phyloP scores from a whole-genome alignment of 768 basidiomycete genomes.

The Sistotremastrum suecicum region DNA sequence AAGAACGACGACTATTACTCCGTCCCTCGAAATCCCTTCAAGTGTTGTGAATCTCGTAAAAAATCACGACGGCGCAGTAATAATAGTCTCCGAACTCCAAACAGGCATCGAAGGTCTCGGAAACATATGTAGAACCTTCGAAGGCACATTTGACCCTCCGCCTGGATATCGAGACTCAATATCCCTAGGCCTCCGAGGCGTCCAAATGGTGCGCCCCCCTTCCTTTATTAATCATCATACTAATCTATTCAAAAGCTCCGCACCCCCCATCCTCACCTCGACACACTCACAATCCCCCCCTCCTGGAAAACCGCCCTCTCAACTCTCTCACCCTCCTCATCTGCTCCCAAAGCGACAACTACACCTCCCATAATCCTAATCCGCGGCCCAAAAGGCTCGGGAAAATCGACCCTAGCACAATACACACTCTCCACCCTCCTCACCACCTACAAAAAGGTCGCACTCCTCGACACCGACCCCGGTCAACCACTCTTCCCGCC shows the following conservation, averaged over 20 bases:
- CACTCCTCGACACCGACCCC: constrained; percentile 83
- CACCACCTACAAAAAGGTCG: constrained; percentile 54
- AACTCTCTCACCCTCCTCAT: not conserved
- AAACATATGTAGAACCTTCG: constrained; percentile 44
- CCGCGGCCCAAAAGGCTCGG: constrained; percentile 74
- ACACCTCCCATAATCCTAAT: constrained; percentile 40
- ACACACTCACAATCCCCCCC: constrained; percentile 20
- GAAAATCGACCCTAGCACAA: constrained; percentile 83
- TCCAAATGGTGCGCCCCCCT: constrained; percentile 30
- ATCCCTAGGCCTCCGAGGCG: constrained; percentile 30
- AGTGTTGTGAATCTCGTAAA: constrained; percentile 9
- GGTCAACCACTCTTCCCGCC: constrained; percentile 93
- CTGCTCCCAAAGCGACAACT: constrained; percentile 5
- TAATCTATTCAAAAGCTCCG: constrained; percentile 12
- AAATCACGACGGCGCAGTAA: constrained; percentile 20
- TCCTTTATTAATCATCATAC: not conserved
- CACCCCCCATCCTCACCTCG: not conserved
- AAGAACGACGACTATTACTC: not conserved
- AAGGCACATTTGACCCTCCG: constrained; percentile 44
- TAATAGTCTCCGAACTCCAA: constrained; percentile 42
- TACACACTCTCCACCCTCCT: constrained; percentile 59
- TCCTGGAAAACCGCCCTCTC: constrained; percentile 22
- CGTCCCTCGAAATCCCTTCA: constrained; percentile 3
- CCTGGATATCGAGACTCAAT: constrained; percentile 24
- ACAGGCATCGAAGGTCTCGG: constrained; percentile 59